A percentile compares a stretch with the other conserved stretches of the same genome.
Conservation (phyloP, 768 basidiomycete genomes). For the Exsudoporus frostii region DNA sequence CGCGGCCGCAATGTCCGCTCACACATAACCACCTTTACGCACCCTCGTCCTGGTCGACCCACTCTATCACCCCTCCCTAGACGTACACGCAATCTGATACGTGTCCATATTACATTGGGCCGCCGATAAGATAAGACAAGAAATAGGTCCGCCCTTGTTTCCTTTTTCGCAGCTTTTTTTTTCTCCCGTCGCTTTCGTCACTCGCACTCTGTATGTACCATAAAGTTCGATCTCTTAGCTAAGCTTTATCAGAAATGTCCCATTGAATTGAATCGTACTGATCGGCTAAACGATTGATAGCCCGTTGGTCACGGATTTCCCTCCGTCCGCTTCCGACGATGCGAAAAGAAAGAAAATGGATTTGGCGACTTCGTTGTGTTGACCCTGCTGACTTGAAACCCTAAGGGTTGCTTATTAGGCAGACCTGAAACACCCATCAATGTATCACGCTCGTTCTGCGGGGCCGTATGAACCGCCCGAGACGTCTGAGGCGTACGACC, state of each 20-base stretch:
- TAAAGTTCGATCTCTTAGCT: constrained; percentile 9
- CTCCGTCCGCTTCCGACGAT: constrained; percentile 24
- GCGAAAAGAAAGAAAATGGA: constrained; percentile 5
- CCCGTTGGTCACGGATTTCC: constrained; percentile 1
- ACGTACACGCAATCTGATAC: constrained; percentile 18
- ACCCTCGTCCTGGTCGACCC: constrained; percentile 3
- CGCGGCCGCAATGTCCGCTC: constrained; percentile 11
- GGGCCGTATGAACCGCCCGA: neutral
- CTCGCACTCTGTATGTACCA: neutral
- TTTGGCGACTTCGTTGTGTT: neutral
- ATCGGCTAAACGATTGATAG: constrained; percentile 6
- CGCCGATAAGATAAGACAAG: constrained; percentile 31
- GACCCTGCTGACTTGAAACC: constrained; percentile 20
- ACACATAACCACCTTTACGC: constrained; percentile 5
- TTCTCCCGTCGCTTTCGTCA: constrained; percentile 18
- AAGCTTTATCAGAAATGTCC: neutral
- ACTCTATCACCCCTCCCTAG: constrained; percentile 20
- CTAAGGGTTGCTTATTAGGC: neutral
- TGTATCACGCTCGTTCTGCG: neutral
- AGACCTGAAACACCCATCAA: constrained; percentile 23
- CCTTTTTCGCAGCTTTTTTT: constrained; percentile 16
- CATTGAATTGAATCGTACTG: constrained; percentile 8
- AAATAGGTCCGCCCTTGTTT: constrained; percentile 6
- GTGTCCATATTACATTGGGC: constrained; percentile 23
- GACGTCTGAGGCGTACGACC: neutral